Percentiles rank a stretch among this genome's conserved stretches.
These are phyloP conservation scores for Gynochthodes officinalis DNA, from an alignment of 257 asterid species.

Conservation along the genomic window DNA sequence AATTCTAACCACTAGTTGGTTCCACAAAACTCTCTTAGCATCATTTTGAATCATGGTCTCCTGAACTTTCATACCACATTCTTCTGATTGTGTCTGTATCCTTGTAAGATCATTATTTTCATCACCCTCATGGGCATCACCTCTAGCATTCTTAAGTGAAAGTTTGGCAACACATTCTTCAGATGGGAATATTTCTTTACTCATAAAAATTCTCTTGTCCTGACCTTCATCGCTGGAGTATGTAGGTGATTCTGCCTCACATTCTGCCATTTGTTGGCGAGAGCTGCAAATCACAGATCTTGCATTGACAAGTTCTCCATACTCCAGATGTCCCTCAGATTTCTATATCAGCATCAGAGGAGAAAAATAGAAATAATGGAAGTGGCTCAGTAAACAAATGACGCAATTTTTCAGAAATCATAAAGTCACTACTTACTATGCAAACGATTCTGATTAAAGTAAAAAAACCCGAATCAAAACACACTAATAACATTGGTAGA, in stretches of 20 bases:
- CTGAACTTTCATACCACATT: slow-evolving; percentile 13
- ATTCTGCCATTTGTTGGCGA: slow-evolving; percentile 26
- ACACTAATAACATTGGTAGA: background rate
- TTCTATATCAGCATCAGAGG: slow-evolving; percentile 20
- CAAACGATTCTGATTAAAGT: background rate
- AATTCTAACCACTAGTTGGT: slow-evolving; percentile 20
- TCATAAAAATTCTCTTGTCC: slow-evolving; percentile 16
- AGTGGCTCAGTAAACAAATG: background rate
- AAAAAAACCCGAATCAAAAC: background rate
- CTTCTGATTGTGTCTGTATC: slow-evolving; percentile 24
- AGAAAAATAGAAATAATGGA: background rate
- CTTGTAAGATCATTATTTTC: slow-evolving; percentile 15
- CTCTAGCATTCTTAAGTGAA: slow-evolving; percentile 26
- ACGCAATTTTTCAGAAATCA: background rate
- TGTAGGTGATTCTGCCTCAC: slow-evolving; percentile 27
- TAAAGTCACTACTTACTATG: too few relatives aligned
- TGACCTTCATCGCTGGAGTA: slow-evolving; percentile 27
- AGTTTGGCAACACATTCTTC: slow-evolving; percentile 33
- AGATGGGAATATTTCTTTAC: slow-evolving; percentile 13
- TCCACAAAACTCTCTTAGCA: slow-evolving; percentile 16
- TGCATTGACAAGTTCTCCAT: slow-evolving; percentile 14
- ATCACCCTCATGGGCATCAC: slow-evolving; percentile 22
- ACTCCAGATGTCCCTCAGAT: slow-evolving; percentile 2
- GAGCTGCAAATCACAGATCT: slow-evolving; percentile 22
- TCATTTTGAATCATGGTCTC: background rate